Evolutionary conservation across 176 grass and related monocot species (phyloP).

Genomic region (Paspalum notatum): DNA sequence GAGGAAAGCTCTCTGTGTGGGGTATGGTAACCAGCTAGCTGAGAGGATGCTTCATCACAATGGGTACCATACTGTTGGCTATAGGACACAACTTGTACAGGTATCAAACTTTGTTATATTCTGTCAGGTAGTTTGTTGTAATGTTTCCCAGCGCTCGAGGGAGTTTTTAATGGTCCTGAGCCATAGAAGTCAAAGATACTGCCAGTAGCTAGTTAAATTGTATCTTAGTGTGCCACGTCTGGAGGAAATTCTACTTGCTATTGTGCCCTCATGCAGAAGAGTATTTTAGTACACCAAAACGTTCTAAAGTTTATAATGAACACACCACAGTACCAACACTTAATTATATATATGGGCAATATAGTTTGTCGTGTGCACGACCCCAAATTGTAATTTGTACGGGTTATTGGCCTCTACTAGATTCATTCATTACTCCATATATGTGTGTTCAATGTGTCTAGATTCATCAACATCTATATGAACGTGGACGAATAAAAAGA

Average conservation of each 20-base stretch:
- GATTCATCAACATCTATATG: no score
- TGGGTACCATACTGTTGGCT: slow-evolving; percentile 96
- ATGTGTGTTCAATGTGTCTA: no score
- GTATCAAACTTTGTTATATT: slow-evolving; percentile 42
- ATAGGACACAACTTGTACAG: slow-evolving; percentile 91
- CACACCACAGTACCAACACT: not conserved
- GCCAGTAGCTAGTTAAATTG: no score
- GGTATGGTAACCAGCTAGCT: slow-evolving; percentile 93
- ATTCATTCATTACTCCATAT: no score
- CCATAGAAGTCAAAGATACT: not conserved
- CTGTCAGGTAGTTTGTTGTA: slow-evolving; percentile 12
- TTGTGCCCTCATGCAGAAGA: not conserved
- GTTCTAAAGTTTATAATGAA: not conserved
- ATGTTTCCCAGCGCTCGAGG: not conserved
- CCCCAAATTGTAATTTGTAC: no score
- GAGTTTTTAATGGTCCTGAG: not conserved
- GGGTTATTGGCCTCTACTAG: no score
- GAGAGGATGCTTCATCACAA: slow-evolving; percentile 97
- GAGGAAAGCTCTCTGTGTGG: slow-evolving; percentile 79
- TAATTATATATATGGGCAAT: not conserved
- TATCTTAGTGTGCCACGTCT: not conserved
- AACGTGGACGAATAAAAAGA: no score
- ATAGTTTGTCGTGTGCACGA: not conserved
- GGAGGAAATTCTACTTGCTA: not conserved
- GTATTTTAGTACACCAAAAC: not conserved